Evolutionary conservation across 768 basidiomycete genomes (phyloP), one percentile per base, ranked within the genome.

Genomic region (Podaxis sp.): DNA sequence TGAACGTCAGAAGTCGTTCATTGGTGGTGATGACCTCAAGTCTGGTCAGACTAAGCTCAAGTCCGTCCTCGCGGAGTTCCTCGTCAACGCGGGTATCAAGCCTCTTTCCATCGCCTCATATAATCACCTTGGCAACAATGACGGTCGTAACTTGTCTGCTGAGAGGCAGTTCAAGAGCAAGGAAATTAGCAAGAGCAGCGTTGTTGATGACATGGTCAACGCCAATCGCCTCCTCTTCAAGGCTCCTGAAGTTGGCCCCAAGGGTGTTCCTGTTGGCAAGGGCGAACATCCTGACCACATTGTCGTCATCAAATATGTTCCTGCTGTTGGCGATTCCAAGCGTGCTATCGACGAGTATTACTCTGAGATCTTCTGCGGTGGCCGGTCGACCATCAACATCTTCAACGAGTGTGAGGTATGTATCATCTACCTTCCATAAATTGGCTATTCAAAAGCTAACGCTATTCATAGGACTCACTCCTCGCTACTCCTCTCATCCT

Each of bases 301-400:
- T 68, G 89, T 98, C 57, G 94, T 96, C 59, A 96, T 96, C 84
- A 96, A 96, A 81, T 96, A 96, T 66, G 89, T 98, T 2, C 94
- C 93, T 21, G 92, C 95, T 25, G 95, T 96, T 32, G 95, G 96
- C 40, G 97, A 98, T 78, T 93, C 91, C 60, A 98, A 98, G 86
- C 84, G 93, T 59, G 97, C 95, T n/a, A 94, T 98, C 80, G 97
- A 98, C 76, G 95, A 98, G 80, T 98, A 98, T 77, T 94, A 95
- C 75, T 95, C 93, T 10, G 95, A 98, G 82, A 95, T 98, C 69
- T 89, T 95, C 79, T 96, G 95, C 70, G 95, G 95, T 66, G 95
- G 95, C 28, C 81, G 93, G 63, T 91, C 90, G 64, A 93, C 91
- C 10, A 95, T 97, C 81, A 94, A 92, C 73, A 93, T 94, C 77